These are phyloP conservation scores for Aspergillus sp. DNA, from an alignment of 2,329 filamentous ascomycete species.

Conservation along the genomic window DNA sequence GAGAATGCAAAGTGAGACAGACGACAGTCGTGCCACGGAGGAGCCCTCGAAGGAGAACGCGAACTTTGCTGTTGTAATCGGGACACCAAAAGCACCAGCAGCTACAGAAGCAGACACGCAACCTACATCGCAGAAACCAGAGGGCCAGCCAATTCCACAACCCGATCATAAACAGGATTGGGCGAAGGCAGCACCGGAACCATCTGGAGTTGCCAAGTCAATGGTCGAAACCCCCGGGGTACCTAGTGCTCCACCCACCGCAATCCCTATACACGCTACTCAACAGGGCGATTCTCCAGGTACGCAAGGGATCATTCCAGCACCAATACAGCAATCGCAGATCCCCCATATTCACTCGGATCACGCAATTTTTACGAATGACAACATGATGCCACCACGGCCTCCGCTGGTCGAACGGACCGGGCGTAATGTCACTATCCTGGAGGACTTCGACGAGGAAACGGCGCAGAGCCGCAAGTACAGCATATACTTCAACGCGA, in stretches of 20 bases:
- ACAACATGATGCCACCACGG: slow-evolving; percentile 18
- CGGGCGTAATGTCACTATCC: slow-evolving; percentile 49
- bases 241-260: too few species aligned
- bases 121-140: slow-evolving; percentile 1
- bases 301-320: too few species aligned
- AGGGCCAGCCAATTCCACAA: not conserved
- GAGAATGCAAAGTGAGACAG: too few species aligned
- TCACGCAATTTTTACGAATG: slow-evolving; percentile 7
- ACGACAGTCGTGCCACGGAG: too few species aligned
- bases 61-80: not conserved
- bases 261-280: slow-evolving; percentile 2
- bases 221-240: not conserved
- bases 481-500: slow-evolving; percentile 48
- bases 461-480: slow-evolving; percentile 46
- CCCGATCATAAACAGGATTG: slow-evolving; percentile 4
- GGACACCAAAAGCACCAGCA: not conserved
- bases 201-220: not conserved
- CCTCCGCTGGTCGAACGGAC: slow-evolving; percentile 40
- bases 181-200: too few species aligned
- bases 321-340: slow-evolving; percentile 4
- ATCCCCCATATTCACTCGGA: slow-evolving; percentile 11
- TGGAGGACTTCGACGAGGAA: slow-evolving; percentile 49
- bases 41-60: not conserved
- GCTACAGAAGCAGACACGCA: not conserved
- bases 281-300: slow-evolving; percentile 1